These are phyloP conservation scores for Wickerhamomyces bovis DNA, from an alignment of 805 yeast genomes.

Conservation along the genomic window DNA sequence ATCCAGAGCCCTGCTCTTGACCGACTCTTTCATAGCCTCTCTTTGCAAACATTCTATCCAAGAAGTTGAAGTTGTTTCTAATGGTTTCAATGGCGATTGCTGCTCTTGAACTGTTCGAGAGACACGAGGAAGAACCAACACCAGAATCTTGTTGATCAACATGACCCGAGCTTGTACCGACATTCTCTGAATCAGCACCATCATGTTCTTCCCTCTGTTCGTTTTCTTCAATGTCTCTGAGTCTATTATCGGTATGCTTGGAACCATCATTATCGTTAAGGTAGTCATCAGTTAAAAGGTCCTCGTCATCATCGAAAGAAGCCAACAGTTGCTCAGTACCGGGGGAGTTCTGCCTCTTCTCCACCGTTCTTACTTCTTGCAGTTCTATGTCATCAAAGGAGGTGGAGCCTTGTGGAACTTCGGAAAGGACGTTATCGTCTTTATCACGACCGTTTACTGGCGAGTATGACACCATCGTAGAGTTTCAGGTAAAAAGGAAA, in stretches of 20 bases:
- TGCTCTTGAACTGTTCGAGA: neutral
- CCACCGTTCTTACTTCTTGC: conserved; percentile 1
- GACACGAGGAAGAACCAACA: neutral
- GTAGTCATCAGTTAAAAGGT: neutral
- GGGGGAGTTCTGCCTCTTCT: neutral
- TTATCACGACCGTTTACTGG: neutral
- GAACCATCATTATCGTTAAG: neutral
- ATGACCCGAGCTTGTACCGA: neutral
- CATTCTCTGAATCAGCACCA: neutral
- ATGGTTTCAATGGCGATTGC: conserved; percentile 15
- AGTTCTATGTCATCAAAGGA: conserved; percentile 3
- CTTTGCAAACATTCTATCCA: conserved; percentile 29
- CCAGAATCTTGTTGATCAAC: neutral
- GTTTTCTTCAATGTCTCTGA: neutral
- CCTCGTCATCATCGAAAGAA: conserved; percentile 1
- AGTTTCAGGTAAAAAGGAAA: neutral
- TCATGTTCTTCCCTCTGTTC: neutral
- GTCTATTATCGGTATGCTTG: conserved; percentile 1
- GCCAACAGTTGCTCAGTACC: neutral
- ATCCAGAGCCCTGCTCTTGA: conserved; percentile 24
- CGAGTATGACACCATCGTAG: conserved; percentile 5
- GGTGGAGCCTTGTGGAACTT: conserved; percentile 1
- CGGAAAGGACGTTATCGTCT: conserved; percentile 4
- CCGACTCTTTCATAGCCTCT: conserved; percentile 7
- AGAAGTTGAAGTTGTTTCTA: conserved; percentile 33